These are phyloP conservation scores for Chytriomyces hyalinus DNA, from an alignment of 192 early-diverging fungal genomes.

Conservation along the genomic window DNA sequence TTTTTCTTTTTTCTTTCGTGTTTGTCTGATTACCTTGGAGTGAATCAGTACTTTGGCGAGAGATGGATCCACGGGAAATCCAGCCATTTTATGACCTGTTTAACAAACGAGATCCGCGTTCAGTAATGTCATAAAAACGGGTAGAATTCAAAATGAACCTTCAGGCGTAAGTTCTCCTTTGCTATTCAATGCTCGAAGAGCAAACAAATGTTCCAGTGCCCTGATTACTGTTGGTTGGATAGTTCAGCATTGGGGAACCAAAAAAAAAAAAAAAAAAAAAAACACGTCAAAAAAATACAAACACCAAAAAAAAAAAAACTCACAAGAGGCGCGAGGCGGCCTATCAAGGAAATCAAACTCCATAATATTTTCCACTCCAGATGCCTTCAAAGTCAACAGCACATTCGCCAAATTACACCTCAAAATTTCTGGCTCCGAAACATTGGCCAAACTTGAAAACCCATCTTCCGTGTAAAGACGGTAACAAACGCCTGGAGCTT, in stretches of 20 bases:
- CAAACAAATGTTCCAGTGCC: conserved; percentile 87
- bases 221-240: conserved; percentile 60
- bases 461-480: conserved; percentile 88
- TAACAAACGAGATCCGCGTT: neutral
- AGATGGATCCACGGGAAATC: conserved; percentile 90
- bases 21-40: conserved; percentile 56
- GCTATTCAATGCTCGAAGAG: conserved; percentile 86
- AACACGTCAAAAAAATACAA: neutral
- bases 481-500: conserved; percentile 89
- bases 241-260: neutral
- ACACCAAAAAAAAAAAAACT: conserved; percentile 4
- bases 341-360: conserved; percentile 95
- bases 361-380: conserved; percentile 87
- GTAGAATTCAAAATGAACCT: conserved; percentile 70
- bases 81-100: conserved; percentile 65
- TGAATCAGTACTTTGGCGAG: conserved; percentile 88
- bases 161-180: conserved; percentile 72
- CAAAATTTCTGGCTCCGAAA: conserved; percentile 92
- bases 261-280: conserved; percentile 32
- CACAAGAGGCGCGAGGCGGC: conserved; percentile 73
- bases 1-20: neutral
- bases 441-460: conserved; percentile 75
- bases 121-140: neutral
- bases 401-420: conserved; percentile 88
- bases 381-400: conserved; percentile 86